These are phyloP conservation scores for Alternaria tenuissima DNA, from an alignment of 2,329 filamentous ascomycete genomes.

Conservation along the genomic window DNA sequence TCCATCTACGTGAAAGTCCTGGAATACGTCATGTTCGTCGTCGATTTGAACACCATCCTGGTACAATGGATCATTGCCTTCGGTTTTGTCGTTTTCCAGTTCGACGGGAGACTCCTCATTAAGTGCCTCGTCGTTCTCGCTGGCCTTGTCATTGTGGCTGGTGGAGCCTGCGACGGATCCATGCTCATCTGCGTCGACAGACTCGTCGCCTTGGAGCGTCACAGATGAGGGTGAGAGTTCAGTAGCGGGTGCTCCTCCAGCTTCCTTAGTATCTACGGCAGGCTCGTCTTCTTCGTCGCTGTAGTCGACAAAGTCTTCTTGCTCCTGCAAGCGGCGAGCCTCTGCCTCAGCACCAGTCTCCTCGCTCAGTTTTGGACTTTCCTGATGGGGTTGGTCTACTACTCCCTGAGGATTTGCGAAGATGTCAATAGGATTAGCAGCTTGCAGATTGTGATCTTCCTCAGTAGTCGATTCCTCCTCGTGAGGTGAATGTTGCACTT, in stretches of 20 bases:
- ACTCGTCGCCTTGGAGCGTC: slow-evolving; percentile 46
- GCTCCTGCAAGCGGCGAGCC: slow-evolving; percentile 29
- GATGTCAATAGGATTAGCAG: slow-evolving; percentile 3
- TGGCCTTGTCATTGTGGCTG: slow-evolving; percentile 6
- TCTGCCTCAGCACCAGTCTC: slow-evolving; percentile 12
- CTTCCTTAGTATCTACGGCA: slow-evolving; percentile 17
- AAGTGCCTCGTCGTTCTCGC: slow-evolving; percentile 10
- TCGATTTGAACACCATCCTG: slow-evolving; percentile 27
- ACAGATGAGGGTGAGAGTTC: slow-evolving; percentile 40
- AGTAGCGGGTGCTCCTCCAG: slow-evolving; percentile 16
- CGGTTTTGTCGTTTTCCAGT: slow-evolving; percentile 18
- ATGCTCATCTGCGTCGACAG: slow-evolving; percentile 21
- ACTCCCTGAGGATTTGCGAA: slow-evolving; percentile 1
- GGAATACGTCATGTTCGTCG: slow-evolving; percentile 20
- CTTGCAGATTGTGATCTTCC: background rate
- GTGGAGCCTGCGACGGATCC: slow-evolving; percentile 2
- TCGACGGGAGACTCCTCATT: slow-evolving; percentile 1
- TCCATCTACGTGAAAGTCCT: slow-evolving; percentile 25
- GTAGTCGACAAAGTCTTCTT: slow-evolving; percentile 60
- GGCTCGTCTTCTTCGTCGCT: slow-evolving; percentile 54
- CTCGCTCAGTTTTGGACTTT: background rate
- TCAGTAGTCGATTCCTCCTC: background rate
- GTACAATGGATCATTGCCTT: slow-evolving; percentile 24
- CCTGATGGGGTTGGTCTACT: slow-evolving; percentile 2
- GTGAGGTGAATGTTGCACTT: background rate